Conservation (phyloP, 2,329 filamentous ascomycete species). For the Colletotrichum godetiae region DNA sequence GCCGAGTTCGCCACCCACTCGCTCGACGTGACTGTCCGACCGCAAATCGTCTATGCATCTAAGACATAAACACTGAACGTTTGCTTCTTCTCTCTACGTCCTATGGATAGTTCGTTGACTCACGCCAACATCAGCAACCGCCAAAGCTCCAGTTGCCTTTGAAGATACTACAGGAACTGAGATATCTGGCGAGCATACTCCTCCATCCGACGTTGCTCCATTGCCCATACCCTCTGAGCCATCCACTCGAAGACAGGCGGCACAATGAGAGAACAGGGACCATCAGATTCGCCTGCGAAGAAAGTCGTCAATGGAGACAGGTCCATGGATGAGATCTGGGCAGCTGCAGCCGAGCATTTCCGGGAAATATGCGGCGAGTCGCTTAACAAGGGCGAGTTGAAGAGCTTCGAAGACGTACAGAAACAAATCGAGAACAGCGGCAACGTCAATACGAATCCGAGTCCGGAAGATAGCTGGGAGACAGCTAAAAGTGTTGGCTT, state of each 20-base stretch:
- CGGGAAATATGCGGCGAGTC: background rate
- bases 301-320: background rate
- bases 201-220: background rate
- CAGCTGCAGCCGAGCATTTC: background rate
- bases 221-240: background rate
- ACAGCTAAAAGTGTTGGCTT: background rate
- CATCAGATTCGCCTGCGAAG: background rate
- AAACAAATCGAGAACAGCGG: background rate
- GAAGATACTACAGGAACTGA: background rate
- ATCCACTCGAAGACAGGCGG: fast-evolving
- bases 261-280: background rate
- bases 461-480: background rate
- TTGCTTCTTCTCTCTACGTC: background rate
- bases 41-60: background rate
- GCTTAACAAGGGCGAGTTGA: background rate
- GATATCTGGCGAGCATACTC: background rate
- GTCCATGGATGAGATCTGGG: background rate
- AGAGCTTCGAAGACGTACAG: background rate
- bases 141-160: background rate
- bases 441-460: background rate
- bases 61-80: too few species aligned
- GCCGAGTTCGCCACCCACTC: background rate
- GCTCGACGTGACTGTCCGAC: background rate
- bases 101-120: background rate
- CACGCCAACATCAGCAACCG: background rate